A percentile compares a stretch with the other conserved stretches of the same genome.
phyloP scores from a whole-genome alignment of 75 land plant species.

The Larix kaempferi region DNA sequence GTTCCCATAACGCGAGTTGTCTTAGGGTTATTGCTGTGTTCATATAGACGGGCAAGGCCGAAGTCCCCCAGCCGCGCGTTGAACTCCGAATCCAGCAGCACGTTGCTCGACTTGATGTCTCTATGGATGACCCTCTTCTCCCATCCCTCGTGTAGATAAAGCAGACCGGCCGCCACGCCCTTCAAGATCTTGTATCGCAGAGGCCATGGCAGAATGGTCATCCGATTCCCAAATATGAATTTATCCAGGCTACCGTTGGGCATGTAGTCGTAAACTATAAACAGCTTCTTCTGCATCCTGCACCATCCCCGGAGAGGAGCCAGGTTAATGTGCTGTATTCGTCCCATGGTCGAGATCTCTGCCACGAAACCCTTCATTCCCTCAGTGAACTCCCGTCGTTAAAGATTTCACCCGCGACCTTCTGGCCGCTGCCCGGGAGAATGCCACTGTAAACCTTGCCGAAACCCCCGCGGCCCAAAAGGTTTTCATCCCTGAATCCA shows the following conservation, averaged over 20 bases:
- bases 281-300: slow-evolving; percentile 31
- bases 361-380: slow-evolving; percentile 44
- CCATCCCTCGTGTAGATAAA: slow-evolving; percentile 63
- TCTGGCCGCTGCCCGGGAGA: slow-evolving; percentile 14
- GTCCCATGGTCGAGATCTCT: slow-evolving; percentile 42
- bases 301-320: slow-evolving; percentile 51
- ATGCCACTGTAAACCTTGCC: slow-evolving; percentile 46
- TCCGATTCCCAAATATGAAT: slow-evolving; percentile 27
- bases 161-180: slow-evolving; percentile 45
- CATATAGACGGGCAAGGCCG: slow-evolving; percentile 57
- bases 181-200: slow-evolving; percentile 49
- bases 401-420: slow-evolving; percentile 48
- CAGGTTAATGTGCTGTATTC: slow-evolving; percentile 39
- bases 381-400: slow-evolving; percentile 28
- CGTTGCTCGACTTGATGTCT: slow-evolving; percentile 56
- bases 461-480: slow-evolving; percentile 48
- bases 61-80: slow-evolving; percentile 61
- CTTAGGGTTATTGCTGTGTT: slow-evolving; percentile 43
- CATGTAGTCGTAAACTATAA: slow-evolving; percentile 57
- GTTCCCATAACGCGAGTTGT: slow-evolving; percentile 52
- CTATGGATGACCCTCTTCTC: slow-evolving; percentile 58
- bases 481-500: not conserved
- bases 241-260: slow-evolving; percentile 62
- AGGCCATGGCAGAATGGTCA: slow-evolving; percentile 32
- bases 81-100: slow-evolving; percentile 45